Conservation (phyloP, 495 filamentous ascomycete species). For the Penicillium crystallinum region DNA sequence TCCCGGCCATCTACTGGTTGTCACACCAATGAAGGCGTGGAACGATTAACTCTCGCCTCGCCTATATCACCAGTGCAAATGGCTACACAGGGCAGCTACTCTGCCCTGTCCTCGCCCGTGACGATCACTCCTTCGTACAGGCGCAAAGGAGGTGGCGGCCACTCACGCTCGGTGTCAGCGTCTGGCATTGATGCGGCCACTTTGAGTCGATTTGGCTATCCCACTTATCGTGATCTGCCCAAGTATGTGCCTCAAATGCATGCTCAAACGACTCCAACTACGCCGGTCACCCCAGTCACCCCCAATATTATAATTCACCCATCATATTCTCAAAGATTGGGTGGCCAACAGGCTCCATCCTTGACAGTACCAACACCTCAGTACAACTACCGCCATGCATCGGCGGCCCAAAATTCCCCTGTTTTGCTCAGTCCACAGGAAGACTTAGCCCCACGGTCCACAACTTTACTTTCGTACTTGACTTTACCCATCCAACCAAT, state of each 20-base stretch:
- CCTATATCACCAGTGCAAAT: conserved; percentile 44
- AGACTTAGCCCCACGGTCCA: conserved; percentile 45
- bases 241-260: conserved; percentile 51
- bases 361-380: conserved; percentile 35
- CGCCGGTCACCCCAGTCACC: conserved; percentile 41
- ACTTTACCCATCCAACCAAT: conserved; percentile 74
- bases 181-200: conserved; percentile 63
- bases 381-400: conserved; percentile 37
- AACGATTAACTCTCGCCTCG: conserved; percentile 50
- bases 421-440: conserved; percentile 32
- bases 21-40: conserved; percentile 60
- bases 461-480: conserved; percentile 71
- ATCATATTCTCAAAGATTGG: conserved; percentile 23
- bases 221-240: conserved; percentile 74
- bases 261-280: conserved; percentile 42
- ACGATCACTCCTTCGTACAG: conserved; percentile 49
- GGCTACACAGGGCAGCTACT: conserved; percentile 29
- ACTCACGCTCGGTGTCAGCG: conserved; percentile 60
- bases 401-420: conserved; percentile 47
- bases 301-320: conserved; percentile 40
- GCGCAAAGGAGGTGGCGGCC: conserved; percentile 40
- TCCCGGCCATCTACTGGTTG: conserved; percentile 44
- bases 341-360: conserved; percentile 25
- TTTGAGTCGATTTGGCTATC: conserved; percentile 67
- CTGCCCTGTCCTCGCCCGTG: conserved; percentile 57